Conservation (phyloP, 2,329 filamentous ascomycete species). For the Thelonectria blattea region DNA sequence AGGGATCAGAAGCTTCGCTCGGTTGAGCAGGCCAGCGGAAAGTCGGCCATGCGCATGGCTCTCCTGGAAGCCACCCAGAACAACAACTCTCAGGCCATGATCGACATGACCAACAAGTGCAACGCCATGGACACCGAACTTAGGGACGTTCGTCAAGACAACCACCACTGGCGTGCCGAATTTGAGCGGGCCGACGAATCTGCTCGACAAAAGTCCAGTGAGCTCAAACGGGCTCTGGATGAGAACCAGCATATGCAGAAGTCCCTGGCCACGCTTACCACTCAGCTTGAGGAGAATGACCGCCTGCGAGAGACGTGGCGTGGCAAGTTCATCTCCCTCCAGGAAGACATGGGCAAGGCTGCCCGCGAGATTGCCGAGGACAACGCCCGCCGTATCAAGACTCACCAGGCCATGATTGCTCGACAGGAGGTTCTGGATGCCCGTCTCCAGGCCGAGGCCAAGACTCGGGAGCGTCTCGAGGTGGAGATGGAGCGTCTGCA, state of each 20-base stretch:
- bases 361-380: conserved; percentile 83
- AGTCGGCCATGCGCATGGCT: conserved; percentile 66
- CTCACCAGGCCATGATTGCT: conserved; percentile 79
- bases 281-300: conserved; percentile 85
- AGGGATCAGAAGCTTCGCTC: conserved; percentile 70
- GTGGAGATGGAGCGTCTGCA: conserved; percentile 71
- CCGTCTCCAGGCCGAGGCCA: conserved; percentile 75
- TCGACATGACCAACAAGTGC: conserved; percentile 62
- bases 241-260: conserved; percentile 77
- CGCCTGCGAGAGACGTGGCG: conserved; percentile 84
- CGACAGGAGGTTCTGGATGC: conserved; percentile 81
- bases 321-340: conserved; percentile 81
- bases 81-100: conserved; percentile 59
- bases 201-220: conserved; percentile 55
- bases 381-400: conserved; percentile 77
- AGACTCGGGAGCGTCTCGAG: conserved; percentile 71
- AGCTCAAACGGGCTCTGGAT: conserved; percentile 55
- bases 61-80: conserved; percentile 71
- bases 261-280: conserved; percentile 74
- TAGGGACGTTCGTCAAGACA: conserved; percentile 61
- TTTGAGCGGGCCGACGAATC: conserved; percentile 64
- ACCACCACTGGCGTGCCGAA: conserved; percentile 66
- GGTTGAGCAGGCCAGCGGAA: conserved; percentile 61
- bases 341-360: conserved; percentile 83
- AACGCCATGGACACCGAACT: conserved; percentile 61